Evolutionary conservation across 371 early-diverging fungal species (phyloP).

Genomic region (Mortierella sp.): DNA sequence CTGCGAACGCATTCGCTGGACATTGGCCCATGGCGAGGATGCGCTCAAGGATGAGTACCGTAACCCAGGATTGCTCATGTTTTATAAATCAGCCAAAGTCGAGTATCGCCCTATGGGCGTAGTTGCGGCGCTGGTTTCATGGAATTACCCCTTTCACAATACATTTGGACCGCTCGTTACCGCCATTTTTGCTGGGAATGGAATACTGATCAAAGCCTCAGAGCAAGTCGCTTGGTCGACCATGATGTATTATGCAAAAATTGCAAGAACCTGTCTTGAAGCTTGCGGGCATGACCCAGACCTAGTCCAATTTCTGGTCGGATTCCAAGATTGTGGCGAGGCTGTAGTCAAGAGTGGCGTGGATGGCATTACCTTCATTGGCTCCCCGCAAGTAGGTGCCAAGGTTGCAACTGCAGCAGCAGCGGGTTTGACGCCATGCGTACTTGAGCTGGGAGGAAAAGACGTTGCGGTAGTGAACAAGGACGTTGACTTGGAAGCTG

Average conservation of each 20-base stretch:
- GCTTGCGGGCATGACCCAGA: conserved; percentile 81
- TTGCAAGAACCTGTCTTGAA: conserved; percentile 74
- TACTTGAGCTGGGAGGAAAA: conserved; percentile 94
- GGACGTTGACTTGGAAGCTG: conserved; percentile 78
- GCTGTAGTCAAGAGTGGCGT: conserved; percentile 76
- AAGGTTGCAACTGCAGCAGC: conserved; percentile 82
- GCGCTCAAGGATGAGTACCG: conserved; percentile 77
- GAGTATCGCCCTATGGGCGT: conserved; percentile 88
- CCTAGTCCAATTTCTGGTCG: conserved; percentile 84
- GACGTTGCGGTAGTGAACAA: conserved; percentile 84
- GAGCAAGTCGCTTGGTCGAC: conserved; percentile 91
- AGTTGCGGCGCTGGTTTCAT: conserved; percentile 82
- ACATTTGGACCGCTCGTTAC: conserved; percentile 86
- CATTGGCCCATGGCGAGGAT: conserved; percentile 82
- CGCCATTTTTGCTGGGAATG: conserved; percentile 89
- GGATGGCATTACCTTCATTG: conserved; percentile 85
- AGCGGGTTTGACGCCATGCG: conserved; percentile 82
- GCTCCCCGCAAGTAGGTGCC: conserved; percentile 84
- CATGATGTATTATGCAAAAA: conserved; percentile 66
- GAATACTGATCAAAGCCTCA: conserved; percentile 84
- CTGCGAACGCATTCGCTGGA: conserved; percentile 87
- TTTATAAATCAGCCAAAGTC: conserved; percentile 82
- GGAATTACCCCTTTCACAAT: conserved; percentile 93
- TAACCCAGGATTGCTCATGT: conserved; percentile 79
- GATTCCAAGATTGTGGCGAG: conserved; percentile 85